Evolutionary conservation across 2,329 filamentous ascomycete genomes (phyloP), one percentile per base, ranked within the genome.

Genomic region (Fulvia fulva): DNA sequence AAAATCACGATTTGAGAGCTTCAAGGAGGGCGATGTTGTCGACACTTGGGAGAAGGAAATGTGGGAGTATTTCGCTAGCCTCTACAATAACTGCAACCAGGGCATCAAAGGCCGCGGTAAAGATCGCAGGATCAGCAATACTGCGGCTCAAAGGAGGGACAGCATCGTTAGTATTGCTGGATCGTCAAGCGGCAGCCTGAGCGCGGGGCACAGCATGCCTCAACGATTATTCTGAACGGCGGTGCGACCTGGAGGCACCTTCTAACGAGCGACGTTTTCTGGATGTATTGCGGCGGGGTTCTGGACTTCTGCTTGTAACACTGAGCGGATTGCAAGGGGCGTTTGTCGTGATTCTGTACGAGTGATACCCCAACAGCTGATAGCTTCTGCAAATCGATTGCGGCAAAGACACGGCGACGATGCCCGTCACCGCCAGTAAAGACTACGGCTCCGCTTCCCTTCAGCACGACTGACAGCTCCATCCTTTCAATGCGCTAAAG

Each of bases 61-160:
- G 52, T 91, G 89, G 79, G 84, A 88, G 65, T 96, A 96, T 76
- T 94, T 97, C 71, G 83, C 87, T 3, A 82, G 82, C 0, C 80
- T 96, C n/a, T 97, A 96, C 81, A 96, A 96, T 79, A 95, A 97
- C 76, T 92, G 89, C 76, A 97, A 97, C 82, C 96, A 96, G 75
- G 94, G 94, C 1, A 97, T 97, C 79, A 97, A 97, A 76, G 94
- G 94, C 11, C 86, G 94, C 47, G 94, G 94, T 45, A 94, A 93
- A 71, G 89, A 92, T 66, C 82, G 90, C 57, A 86, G 85, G 58
- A 87, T 91, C 64, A 75, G 74, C 45, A 70, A 73, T 11, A 58
- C 56, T 54, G 43, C 47, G 43, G 51, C 41, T 32, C 55, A 58
- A 5, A 52, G 64, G 37, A 59, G 65, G 54, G 64, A 66, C 51